Conservation (phyloP, 2,329 filamentous ascomycete genomes). For the Cyclaneusma minus region DNA sequence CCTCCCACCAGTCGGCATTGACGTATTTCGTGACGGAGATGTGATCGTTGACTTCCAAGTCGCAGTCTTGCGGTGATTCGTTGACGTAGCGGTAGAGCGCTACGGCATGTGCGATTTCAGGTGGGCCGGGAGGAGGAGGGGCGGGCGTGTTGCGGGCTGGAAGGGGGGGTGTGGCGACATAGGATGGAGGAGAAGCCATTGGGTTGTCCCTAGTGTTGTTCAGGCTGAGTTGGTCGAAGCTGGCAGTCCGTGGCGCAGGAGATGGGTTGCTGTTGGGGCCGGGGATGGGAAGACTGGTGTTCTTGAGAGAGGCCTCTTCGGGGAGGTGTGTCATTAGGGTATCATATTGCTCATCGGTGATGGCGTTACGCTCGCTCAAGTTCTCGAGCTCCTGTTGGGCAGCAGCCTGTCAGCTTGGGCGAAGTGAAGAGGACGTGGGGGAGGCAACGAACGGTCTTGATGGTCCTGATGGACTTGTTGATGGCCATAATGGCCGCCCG, state of each 20-base stretch:
- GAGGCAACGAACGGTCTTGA: slow-evolving; percentile 22
- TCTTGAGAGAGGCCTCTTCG: slow-evolving; percentile 41
- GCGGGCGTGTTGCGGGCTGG: slow-evolving; percentile 11
- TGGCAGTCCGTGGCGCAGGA: slow-evolving; percentile 8
- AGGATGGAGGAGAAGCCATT: slow-evolving; percentile 4
- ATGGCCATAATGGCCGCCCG: slow-evolving; percentile 18
- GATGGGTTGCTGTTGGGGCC: slow-evolving; percentile 18
- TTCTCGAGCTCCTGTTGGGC: slow-evolving; percentile 67
- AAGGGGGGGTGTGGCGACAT: slow-evolving; percentile 8
- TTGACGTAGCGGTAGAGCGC: slow-evolving; percentile 76
- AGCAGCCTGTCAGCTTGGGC: neutral
- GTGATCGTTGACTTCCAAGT: slow-evolving; percentile 65
- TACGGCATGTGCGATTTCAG: slow-evolving; percentile 55
- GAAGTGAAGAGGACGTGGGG: slow-evolving; percentile 4
- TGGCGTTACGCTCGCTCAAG: slow-evolving; percentile 68
- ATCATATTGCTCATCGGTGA: slow-evolving; percentile 61
- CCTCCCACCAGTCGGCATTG: slow-evolving; percentile 97
- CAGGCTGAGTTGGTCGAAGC: slow-evolving; percentile 8
- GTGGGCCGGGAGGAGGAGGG: slow-evolving; percentile 28
- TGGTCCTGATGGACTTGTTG: slow-evolving; percentile 18
- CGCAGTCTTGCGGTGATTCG: slow-evolving; percentile 56
- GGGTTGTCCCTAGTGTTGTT: slow-evolving; percentile 5
- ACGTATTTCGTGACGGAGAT: slow-evolving; percentile 79
- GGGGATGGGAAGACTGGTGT: slow-evolving; percentile 24
- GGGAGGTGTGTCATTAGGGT: slow-evolving; percentile 63